Evolutionary conservation across 345 rosid genomes (phyloP).

Genomic region (Isatis tinctoria): DNA sequence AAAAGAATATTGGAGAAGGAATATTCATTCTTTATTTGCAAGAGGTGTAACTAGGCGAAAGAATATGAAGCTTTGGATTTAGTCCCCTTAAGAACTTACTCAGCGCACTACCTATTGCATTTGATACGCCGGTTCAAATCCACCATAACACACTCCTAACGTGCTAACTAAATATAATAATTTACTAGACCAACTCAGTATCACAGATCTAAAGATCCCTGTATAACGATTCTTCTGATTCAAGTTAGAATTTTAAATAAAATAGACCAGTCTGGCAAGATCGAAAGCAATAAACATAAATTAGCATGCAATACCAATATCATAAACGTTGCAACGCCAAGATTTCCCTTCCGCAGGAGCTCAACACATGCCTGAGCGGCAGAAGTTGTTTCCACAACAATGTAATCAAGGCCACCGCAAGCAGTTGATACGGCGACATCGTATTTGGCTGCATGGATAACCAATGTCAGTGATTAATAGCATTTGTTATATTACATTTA

Average conservation of each 20-base stretch:
- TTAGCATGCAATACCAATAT: constrained; percentile 61
- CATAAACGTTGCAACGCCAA: constrained; percentile 96
- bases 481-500: background rate
- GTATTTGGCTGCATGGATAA: constrained; percentile 67
- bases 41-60: background rate
- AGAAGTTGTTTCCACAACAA: constrained; percentile 91
- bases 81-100: background rate
- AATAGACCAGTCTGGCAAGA: background rate
- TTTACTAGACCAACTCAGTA: background rate
- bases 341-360: constrained; percentile 78
- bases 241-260: background rate
- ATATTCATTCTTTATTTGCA: constrained; percentile 10
- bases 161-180: background rate
- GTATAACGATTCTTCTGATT: background rate
- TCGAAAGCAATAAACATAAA: constrained; percentile 14
- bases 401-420: constrained; percentile 86
- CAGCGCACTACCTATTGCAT: background rate
- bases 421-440: constrained; percentile 97
- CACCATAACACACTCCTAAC: background rate
- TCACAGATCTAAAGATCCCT: constrained; percentile 4
- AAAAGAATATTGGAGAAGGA: constrained; percentile 9
- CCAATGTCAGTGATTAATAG: constrained; percentile 1
- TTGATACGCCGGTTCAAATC: background rate
- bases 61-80: background rate
- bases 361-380: constrained; percentile 96